Evolutionary conservation across 345 rosid species (phyloP).

Genomic region (Camelina laxa): DNA sequence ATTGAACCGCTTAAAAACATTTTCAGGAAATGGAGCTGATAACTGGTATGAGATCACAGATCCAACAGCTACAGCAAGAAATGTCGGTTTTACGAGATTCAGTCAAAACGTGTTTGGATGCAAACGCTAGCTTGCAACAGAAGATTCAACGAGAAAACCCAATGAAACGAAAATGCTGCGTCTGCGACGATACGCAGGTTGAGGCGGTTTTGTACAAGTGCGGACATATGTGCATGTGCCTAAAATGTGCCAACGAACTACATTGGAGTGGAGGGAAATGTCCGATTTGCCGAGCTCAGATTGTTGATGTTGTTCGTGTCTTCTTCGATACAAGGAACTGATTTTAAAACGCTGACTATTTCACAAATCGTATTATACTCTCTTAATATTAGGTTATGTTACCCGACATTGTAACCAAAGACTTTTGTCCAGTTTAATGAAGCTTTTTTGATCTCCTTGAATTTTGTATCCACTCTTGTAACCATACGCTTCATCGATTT

Average conservation of each 20-base stretch:
- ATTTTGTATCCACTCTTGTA: no score
- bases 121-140: conserved; percentile 57
- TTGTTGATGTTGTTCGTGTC: conserved; percentile 77
- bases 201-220: conserved; percentile 85
- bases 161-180: conserved; percentile 62
- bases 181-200: conserved; percentile 68
- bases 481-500: not conserved
- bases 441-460: conserved; percentile 1
- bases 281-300: conserved; percentile 76
- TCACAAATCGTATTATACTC: conserved; percentile 21
- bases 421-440: not conserved
- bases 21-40: conserved; percentile 76
- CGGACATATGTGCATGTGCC: conserved; percentile 90
- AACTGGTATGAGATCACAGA: conserved; percentile 64
- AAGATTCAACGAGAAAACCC: conserved; percentile 49
- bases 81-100: conserved; percentile 67
- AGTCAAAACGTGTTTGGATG: conserved; percentile 58
- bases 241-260: conserved; percentile 75
- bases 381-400: conserved; percentile 22
- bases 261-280: conserved; percentile 70
- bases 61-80: conserved; percentile 73
- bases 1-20: not conserved
- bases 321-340: conserved; percentile 52
- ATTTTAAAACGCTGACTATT: conserved; percentile 1
- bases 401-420: not conserved